A percentile compares a stretch with the other conserved stretches of the same genome.
Evolutionary conservation across 2,329 filamentous ascomycete genomes (phyloP).

Genomic region (Dothidotthia symphoricarpi): DNA sequence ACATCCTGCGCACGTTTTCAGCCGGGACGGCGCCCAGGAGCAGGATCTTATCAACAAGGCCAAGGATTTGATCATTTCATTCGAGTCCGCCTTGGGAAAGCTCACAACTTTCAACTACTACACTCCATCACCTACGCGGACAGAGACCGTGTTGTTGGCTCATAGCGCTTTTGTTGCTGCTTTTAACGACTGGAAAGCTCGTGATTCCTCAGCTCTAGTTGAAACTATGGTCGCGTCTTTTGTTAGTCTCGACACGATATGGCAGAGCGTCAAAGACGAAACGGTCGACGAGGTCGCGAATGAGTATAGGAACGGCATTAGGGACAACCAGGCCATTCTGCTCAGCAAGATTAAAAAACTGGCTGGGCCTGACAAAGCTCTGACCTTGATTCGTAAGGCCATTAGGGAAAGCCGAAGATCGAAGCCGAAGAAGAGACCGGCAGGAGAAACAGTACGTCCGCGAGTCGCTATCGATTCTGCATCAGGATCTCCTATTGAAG

Average conservation of each 20-base stretch:
- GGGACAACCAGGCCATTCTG: slow-evolving; percentile 76
- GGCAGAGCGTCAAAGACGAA: slow-evolving; percentile 77
- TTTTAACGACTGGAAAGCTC: slow-evolving; percentile 80
- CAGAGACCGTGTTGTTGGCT: slow-evolving; percentile 63
- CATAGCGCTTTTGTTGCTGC: slow-evolving; percentile 75
- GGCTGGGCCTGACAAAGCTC: slow-evolving; percentile 68
- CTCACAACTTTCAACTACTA: slow-evolving; percentile 66
- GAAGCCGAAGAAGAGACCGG: slow-evolving; percentile 63
- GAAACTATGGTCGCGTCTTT: slow-evolving; percentile 86
- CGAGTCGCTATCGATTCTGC: slow-evolving; percentile 56
- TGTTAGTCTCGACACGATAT: slow-evolving; percentile 78
- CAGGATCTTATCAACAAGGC: slow-evolving; percentile 75
- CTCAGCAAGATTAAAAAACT: slow-evolving; percentile 78
- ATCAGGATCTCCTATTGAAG: slow-evolving; percentile 26
- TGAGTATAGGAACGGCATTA: slow-evolving; percentile 76
- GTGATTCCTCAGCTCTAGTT: slow-evolving; percentile 73
- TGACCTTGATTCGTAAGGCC: slow-evolving; percentile 70
- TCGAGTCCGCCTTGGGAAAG: slow-evolving; percentile 69
- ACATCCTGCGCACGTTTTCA: slow-evolving; percentile 75
- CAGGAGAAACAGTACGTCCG: slow-evolving; percentile 65
- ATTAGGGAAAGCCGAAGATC: slow-evolving; percentile 69
- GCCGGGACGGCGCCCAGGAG: slow-evolving; percentile 67
- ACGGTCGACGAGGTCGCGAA: slow-evolving; percentile 70
- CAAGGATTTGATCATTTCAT: slow-evolving; percentile 72
- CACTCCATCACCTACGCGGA: slow-evolving; percentile 61